Conservation (phyloP, 108 stramenopile genomes). For the Hondaea fermentalgiana region DNA sequence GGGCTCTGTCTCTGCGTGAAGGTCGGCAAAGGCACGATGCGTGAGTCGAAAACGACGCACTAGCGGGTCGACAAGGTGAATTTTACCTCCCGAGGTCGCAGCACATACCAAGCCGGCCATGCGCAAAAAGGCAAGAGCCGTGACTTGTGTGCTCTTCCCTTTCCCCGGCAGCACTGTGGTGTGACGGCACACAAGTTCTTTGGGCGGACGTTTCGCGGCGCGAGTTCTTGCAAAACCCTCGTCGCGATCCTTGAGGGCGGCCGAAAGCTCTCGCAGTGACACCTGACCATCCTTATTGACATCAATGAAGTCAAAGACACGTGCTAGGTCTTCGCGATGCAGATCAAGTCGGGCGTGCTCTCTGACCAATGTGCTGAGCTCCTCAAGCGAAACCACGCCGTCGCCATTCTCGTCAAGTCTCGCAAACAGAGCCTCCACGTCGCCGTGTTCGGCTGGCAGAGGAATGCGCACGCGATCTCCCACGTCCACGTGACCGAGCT, state of each 20-base stretch:
- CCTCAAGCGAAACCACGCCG: background rate
- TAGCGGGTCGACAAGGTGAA: background rate
- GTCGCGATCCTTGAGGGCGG: background rate
- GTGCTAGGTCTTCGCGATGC: conserved; percentile 17
- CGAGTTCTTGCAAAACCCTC: background rate
- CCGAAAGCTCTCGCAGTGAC: background rate
- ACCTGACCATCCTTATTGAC: conserved; percentile 25
- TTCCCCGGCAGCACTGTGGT: background rate
- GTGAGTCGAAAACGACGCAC: background rate
- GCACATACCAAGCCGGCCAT: background rate
- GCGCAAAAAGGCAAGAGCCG: background rate
- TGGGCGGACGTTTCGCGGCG: background rate
- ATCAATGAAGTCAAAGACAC: conserved; percentile 30
- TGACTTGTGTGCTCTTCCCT: background rate
- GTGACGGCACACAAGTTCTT: background rate
- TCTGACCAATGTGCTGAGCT: background rate
- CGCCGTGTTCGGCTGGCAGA: background rate
- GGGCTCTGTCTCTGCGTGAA: background rate
- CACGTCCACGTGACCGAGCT: background rate
- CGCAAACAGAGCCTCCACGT: background rate
- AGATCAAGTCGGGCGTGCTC: background rate
- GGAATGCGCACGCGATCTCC: background rate
- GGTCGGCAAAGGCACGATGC: background rate
- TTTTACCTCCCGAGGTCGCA: background rate
- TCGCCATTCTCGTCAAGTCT: background rate